These are phyloP conservation scores for Sonneratia alba DNA, from an alignment of 345 rosid genomes.

Conservation along the genomic window DNA sequence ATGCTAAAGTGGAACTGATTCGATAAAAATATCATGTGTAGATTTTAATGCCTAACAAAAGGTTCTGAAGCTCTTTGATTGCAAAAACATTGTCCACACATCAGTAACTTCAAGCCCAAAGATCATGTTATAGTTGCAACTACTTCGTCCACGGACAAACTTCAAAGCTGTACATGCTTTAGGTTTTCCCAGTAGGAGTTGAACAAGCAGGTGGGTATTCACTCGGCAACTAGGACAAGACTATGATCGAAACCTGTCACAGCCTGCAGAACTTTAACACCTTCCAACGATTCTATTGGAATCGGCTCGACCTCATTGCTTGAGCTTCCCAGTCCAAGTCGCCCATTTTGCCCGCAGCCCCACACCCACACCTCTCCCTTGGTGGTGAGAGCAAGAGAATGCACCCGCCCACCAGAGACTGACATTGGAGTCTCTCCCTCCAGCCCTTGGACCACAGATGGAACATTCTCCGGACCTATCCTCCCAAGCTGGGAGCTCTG, in stretches of 20 bases:
- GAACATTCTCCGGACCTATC: slow-evolving; percentile 41
- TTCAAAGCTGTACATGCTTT: too few species aligned
- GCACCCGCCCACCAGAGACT: slow-evolving; percentile 66
- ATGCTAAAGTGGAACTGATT: too few species aligned
- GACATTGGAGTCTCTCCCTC: slow-evolving; percentile 37
- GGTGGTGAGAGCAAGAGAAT: slow-evolving; percentile 56
- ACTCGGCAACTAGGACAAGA: slow-evolving; percentile 41
- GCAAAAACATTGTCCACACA: too few species aligned
- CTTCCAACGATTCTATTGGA: slow-evolving; percentile 47
- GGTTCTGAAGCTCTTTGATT: too few species aligned
- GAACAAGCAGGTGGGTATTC: neutral
- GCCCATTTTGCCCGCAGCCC: slow-evolving; percentile 80
- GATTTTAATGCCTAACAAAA: too few species aligned
- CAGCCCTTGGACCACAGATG: slow-evolving; percentile 39
- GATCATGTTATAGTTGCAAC: too few species aligned
- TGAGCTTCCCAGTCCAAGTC: slow-evolving; percentile 81
- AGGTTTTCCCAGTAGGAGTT: neutral
- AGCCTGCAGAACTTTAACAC: slow-evolving; percentile 45
- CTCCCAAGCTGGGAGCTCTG: slow-evolving; percentile 73
- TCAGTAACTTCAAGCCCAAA: too few species aligned
- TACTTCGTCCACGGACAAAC: too few species aligned
- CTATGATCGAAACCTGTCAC: slow-evolving; percentile 78
- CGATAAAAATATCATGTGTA: too few species aligned
- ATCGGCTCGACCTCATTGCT: slow-evolving; percentile 55
- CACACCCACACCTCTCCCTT: slow-evolving; percentile 70